Evolutionary conservation across 73 alveolate genomes (phyloP).

Genomic region (Uronychia binucleata): DNA sequence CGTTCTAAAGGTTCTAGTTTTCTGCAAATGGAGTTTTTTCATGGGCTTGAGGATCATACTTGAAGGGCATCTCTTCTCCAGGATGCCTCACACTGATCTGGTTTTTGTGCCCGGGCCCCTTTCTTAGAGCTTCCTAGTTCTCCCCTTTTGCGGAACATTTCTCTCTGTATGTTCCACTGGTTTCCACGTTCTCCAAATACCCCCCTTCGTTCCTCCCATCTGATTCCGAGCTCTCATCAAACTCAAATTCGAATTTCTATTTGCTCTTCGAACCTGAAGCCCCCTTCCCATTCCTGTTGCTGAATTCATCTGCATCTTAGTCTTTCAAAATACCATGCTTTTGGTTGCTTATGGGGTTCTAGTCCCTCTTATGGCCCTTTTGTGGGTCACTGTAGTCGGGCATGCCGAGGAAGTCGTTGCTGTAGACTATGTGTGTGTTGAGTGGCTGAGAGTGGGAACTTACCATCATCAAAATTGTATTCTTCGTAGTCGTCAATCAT

Average conservation of each 20-base stretch:
- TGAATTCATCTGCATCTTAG: neutral
- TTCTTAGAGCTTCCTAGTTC: neutral
- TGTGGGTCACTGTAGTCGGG: neutral
- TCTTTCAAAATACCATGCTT: too few species aligned
- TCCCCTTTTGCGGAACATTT: neutral
- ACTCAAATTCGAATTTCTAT: neutral
- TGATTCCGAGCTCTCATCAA: neutral
- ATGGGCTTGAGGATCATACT: neutral
- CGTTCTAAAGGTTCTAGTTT: neutral
- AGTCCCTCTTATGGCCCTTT: neutral
- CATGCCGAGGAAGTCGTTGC: neutral
- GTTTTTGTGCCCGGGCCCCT: neutral
- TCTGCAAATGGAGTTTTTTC: neutral
- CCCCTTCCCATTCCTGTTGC: neutral
- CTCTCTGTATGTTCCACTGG: neutral
- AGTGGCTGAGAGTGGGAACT: neutral
- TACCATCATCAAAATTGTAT: neutral
- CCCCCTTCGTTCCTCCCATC: neutral
- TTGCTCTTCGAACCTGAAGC: neutral
- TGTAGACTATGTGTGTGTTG: neutral
- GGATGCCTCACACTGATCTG: neutral
- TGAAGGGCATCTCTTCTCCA: neutral
- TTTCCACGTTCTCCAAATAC: neutral
- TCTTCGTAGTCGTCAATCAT: neutral
- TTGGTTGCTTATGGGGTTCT: too few species aligned